Conservation (phyloP, 139 green algal species). For the Penium margaritaceum region DNA sequence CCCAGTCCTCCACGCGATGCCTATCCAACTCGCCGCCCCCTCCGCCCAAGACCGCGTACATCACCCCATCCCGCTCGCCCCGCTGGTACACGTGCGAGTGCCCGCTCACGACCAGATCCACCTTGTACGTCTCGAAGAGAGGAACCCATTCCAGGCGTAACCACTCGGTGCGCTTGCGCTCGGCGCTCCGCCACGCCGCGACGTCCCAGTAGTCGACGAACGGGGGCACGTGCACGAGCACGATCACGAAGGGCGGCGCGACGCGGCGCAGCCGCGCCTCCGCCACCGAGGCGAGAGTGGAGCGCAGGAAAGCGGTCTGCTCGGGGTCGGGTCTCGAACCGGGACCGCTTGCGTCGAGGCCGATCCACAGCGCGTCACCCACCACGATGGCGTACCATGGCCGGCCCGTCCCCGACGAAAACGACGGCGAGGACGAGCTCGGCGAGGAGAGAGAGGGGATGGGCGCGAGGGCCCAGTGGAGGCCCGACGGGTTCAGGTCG, state of each 20-base stretch:
- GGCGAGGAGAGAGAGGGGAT: not conserved
- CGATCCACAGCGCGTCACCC: conserved; percentile 2
- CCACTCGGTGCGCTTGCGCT: conserved; percentile 13
- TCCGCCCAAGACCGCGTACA: conserved; percentile 19
- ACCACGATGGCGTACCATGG: conserved; percentile 7
- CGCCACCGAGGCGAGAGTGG: conserved; percentile 10
- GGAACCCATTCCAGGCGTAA: conserved; percentile 22
- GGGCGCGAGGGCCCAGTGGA: not conserved
- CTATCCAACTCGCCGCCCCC: conserved; percentile 9
- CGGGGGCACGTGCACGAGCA: conserved; percentile 14
- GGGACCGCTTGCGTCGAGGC: too few species aligned
- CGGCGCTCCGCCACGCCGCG: not conserved
- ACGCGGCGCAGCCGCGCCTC: not conserved
- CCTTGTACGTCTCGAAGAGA: conserved; percentile 25
- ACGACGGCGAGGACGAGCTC: too few species aligned
- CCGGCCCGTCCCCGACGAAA: too few species aligned
- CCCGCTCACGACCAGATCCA: conserved; percentile 28
- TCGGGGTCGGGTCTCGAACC: too few species aligned
- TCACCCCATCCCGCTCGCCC: conserved; percentile 18
- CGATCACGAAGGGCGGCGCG: conserved; percentile 5
- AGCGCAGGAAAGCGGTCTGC: not conserved
- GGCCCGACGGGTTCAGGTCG: not conserved
- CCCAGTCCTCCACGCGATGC: conserved; percentile 15
- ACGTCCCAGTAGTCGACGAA: conserved; percentile 26
- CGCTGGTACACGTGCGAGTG: conserved; percentile 27